These are phyloP conservation scores for Lodderomyces theae DNA, from an alignment of 1,139 yeast species.

Conservation along the genomic window DNA sequence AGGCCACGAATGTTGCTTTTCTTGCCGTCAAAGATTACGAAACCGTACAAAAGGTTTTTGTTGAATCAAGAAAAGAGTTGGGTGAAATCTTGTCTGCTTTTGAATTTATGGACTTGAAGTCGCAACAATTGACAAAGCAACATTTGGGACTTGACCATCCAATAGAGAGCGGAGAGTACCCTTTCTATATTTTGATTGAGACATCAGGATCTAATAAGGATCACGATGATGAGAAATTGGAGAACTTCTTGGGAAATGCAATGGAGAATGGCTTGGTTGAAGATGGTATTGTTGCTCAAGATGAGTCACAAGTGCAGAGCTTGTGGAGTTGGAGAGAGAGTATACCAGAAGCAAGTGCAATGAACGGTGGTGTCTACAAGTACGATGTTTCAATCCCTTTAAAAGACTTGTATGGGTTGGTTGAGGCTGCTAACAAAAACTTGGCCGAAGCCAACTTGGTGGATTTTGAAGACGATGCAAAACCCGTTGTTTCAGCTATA, in stretches of 20 bases:
- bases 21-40: constrained; percentile 81
- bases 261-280: constrained; percentile 82
- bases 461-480: constrained; percentile 59
- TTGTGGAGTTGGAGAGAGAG: constrained; percentile 96
- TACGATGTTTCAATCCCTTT: constrained; percentile 93
- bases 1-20: constrained; percentile 83
- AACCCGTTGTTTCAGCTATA: constrained; percentile 81
- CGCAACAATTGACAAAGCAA: constrained; percentile 62
- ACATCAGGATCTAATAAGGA: constrained; percentile 91
- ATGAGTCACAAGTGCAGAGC: constrained; percentile 76
- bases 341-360: constrained; percentile 83
- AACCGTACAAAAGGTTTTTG: constrained; percentile 77
- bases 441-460: constrained; percentile 57
- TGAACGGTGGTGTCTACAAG: constrained; percentile 92
- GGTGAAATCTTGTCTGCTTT: constrained; percentile 89
- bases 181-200: constrained; percentile 88
- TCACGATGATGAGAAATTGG: constrained; percentile 77
- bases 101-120: constrained; percentile 86
- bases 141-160: constrained; percentile 67
- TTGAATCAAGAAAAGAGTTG: constrained; percentile 72
- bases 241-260: constrained; percentile 72
- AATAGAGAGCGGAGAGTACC: constrained; percentile 68
- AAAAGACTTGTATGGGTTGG: constrained; percentile 72
- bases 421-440: constrained; percentile 64
- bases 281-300: constrained; percentile 96